Evolutionary conservation across 176 grass and related monocot genomes (phyloP), one percentile per base, ranked within the genome.

Genomic region (Alloteropsis semialata): DNA sequence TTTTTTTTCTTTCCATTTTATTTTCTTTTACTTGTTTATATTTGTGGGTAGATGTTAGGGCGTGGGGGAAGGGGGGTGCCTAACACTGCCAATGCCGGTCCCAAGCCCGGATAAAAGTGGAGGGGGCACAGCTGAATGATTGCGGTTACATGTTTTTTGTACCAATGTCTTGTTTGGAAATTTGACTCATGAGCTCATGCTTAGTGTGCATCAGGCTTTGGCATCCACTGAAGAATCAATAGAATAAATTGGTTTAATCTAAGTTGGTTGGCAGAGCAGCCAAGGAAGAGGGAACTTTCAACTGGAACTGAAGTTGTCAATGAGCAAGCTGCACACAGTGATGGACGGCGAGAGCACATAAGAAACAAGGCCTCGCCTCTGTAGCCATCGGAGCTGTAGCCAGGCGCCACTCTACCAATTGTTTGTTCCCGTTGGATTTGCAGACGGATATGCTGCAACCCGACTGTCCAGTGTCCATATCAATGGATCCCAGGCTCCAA

Each of bases 71-170:
- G 3, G 37, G 62, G 86, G 58, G 74, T 79, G 87, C 38, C 39
- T 84, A 88, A 88, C 75, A 88, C 87, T 84, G 81, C 81, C 87
- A 30, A 65, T 84, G 87, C 81, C 48, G 81, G 81, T 84, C 81
- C 81, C 81, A 88, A 80, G 81, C 87, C 81, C 87, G 75, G 87
- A 84, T 58, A 79, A 72, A 87, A 82, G 85, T 87, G 79, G 85
- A 87, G 79, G 79, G 78, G 25, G 51, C 79, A 82, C 27, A 0
- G 1, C 5, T 46, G 37, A 77, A 27, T 24, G 8, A 10, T 22
- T 54, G 10, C 2, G 8, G 15, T 46, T 32, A 16, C 11, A 9
- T 58, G 8, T 76, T 13, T 76, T 0, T 14, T 2, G 17, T 10
- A 18, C 5, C 48, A 17, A 18, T 24, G 55, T 58, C 27, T 27